These are phyloP conservation scores for Ophiostoma ips DNA, from an alignment of 2,329 filamentous ascomycete species.

Conservation along the genomic window DNA sequence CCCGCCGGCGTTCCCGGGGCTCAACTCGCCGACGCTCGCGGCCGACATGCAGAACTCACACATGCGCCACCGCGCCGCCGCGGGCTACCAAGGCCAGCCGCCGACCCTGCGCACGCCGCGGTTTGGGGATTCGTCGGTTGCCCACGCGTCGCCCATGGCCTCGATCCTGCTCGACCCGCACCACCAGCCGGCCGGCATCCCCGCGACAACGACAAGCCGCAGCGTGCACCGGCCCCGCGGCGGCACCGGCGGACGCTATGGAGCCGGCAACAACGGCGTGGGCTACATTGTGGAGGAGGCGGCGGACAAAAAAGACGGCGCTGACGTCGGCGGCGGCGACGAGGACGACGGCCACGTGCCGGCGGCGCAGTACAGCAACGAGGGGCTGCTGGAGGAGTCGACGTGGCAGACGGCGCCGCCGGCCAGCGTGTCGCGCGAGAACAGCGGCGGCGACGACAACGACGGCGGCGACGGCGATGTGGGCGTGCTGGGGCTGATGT, in stretches of 20 bases:
- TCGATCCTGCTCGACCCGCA: slow-evolving; percentile 64
- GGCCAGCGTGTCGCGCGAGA: slow-evolving; percentile 36
- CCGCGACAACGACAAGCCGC: slow-evolving; percentile 16
- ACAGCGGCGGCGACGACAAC: slow-evolving; percentile 32
- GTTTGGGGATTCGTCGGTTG: slow-evolving; percentile 27
- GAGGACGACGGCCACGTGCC: slow-evolving; percentile 20
- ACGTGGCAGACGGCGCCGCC: slow-evolving; percentile 45
- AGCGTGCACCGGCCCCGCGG: slow-evolving; percentile 34
- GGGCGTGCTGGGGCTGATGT: slow-evolving; percentile 43
- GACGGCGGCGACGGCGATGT: slow-evolving; percentile 33
- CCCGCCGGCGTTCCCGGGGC: slow-evolving; percentile 59
- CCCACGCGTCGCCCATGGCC: slow-evolving; percentile 51
- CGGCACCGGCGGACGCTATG: slow-evolving; percentile 17
- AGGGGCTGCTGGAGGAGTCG: slow-evolving; percentile 40
- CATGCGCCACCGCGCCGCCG: slow-evolving; percentile 26
- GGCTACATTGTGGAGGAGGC: slow-evolving; percentile 42
- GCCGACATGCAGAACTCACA: slow-evolving; percentile 42
- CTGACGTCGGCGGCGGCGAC: slow-evolving; percentile 12
- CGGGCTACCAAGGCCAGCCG: not conserved
- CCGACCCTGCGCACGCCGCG: slow-evolving; percentile 26
- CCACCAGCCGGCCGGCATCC: slow-evolving; percentile 44
- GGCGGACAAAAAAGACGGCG: slow-evolving; percentile 23
- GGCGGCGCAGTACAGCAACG: slow-evolving; percentile 24
- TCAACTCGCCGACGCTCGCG: slow-evolving; percentile 47
- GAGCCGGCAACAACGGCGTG: slow-evolving; percentile 32